Evolutionary conservation across 306 rosid species (phyloP).

Genomic region (Urtica urens): DNA sequence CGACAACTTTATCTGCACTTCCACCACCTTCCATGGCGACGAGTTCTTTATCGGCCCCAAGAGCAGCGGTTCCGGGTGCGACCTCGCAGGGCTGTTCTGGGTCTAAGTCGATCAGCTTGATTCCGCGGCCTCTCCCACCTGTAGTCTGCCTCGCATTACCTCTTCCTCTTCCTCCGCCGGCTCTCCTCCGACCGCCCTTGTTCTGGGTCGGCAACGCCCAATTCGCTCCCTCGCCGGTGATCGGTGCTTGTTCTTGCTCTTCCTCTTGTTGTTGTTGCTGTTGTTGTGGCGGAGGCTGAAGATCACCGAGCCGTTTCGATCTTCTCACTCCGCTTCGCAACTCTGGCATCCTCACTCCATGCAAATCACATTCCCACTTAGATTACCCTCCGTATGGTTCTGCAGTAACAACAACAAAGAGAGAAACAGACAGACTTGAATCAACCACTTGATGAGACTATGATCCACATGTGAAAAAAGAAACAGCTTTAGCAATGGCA

Average conservation of each 20-base stretch:
- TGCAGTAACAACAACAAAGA: constrained; percentile 21
- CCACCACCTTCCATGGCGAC: constrained; percentile 77
- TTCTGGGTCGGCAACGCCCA: constrained; percentile 52
- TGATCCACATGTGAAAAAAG: no score
- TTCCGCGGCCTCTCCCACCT: constrained; percentile 92
- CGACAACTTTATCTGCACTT: constrained; percentile 61
- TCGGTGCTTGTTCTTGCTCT: no score
- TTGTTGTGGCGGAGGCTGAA: constrained; percentile 64
- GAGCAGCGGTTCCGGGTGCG: constrained; percentile 51
- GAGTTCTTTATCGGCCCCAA: constrained; percentile 61
- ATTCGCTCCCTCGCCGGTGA: constrained; percentile 64
- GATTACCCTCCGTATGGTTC: constrained; percentile 22
- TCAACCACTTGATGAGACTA: constrained; percentile 6
- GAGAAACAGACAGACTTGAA: neutral
- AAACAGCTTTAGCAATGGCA: no score
- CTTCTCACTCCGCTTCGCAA: constrained; percentile 97
- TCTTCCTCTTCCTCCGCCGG: constrained; percentile 79
- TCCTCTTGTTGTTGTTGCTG: no score
- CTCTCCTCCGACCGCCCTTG: constrained; percentile 68
- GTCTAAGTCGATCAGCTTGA: constrained; percentile 64
- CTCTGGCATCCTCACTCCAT: constrained; percentile 99
- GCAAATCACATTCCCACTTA: constrained; percentile 67
- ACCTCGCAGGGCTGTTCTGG: constrained; percentile 67
- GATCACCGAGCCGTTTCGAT: constrained; percentile 87
- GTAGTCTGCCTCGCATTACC: constrained; percentile 82